Percentiles rank a stretch among this genome's conserved stretches.
phyloP scores from a whole-genome alignment of 2,329 filamentous ascomycete genomes.

The Colletotrichum horii region DNA sequence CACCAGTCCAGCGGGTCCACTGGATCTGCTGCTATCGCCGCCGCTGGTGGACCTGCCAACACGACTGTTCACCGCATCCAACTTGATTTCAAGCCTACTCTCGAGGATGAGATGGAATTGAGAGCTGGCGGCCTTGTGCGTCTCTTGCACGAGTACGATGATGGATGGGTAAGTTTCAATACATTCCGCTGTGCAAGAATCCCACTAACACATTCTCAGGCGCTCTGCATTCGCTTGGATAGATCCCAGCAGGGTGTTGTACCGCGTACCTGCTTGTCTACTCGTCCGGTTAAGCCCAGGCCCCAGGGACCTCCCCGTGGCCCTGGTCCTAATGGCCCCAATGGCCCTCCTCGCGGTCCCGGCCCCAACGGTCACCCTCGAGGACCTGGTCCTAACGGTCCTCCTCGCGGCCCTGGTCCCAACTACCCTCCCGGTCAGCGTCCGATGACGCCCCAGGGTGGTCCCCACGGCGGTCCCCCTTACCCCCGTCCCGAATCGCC shows the following conservation, averaged over 20 bases:
- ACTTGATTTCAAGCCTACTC: slow-evolving; percentile 89
- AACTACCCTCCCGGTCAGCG: slow-evolving; percentile 37
- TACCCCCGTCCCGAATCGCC: slow-evolving; percentile 39
- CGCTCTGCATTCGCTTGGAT: slow-evolving; percentile 89
- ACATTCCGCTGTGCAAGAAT: neutral
- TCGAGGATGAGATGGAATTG: slow-evolving; percentile 90
- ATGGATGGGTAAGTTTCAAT: slow-evolving; percentile 83
- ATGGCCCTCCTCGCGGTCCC: slow-evolving; percentile 31
- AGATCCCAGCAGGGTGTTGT: slow-evolving; percentile 91
- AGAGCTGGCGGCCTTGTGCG: slow-evolving; percentile 83
- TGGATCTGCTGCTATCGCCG: slow-evolving; percentile 65
- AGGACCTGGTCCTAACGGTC: slow-evolving; percentile 30
- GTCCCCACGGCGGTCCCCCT: slow-evolving; percentile 32
- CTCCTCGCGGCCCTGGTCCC: slow-evolving; percentile 33
- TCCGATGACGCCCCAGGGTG: slow-evolving; percentile 44
- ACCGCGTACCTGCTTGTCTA: slow-evolving; percentile 91
- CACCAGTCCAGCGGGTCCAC: slow-evolving; percentile 49
- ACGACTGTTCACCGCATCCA: slow-evolving; percentile 87
- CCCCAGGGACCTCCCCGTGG: slow-evolving; percentile 55
- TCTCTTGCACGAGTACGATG: slow-evolving; percentile 94
- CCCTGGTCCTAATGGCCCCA: slow-evolving; percentile 55
- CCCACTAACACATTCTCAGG: slow-evolving; percentile 55
- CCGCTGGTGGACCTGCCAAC: slow-evolving; percentile 63
- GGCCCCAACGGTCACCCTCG: slow-evolving; percentile 34
- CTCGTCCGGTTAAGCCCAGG: slow-evolving; percentile 88